Evolutionary conservation across 306 rosid genomes (phyloP).

Genomic region (Lathyrus tuberosus): DNA sequence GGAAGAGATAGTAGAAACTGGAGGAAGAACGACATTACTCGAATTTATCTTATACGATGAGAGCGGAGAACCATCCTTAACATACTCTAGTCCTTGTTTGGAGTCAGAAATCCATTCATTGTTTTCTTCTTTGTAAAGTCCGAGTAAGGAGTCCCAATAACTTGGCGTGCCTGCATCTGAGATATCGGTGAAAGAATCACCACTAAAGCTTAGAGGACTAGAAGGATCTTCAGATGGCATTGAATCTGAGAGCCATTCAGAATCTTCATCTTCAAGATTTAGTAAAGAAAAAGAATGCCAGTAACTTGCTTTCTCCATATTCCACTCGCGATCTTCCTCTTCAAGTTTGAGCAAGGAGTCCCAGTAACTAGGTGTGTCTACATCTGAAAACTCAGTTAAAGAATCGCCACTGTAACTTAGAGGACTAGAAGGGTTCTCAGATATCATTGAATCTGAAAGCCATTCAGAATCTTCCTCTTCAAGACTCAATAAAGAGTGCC

Average conservation of each 20-base stretch:
- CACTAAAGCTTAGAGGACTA: constrained; percentile 36
- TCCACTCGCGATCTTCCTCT: constrained; percentile 43
- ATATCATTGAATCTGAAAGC: constrained; percentile 43
- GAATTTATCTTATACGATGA: constrained; percentile 27
- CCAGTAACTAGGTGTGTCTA: constrained; percentile 27
- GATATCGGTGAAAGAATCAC: constrained; percentile 29
- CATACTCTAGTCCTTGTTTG: constrained; percentile 8
- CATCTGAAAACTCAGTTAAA: constrained; percentile 31
- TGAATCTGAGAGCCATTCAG: constrained; percentile 44
- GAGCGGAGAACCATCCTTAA: constrained; percentile 27
- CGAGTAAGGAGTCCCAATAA: constrained; percentile 44
- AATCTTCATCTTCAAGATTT: constrained; percentile 49
- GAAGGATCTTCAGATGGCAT: constrained; percentile 25
- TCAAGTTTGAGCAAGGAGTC: constrained; percentile 51
- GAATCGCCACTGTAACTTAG: constrained; percentile 32
- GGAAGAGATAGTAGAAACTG: constrained; percentile 22
- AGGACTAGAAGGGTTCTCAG: constrained; percentile 38
- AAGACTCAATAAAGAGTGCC: constrained; percentile 49
- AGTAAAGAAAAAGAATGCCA: constrained; percentile 39
- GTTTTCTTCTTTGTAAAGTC: constrained; percentile 48
- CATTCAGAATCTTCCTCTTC: constrained; percentile 49
- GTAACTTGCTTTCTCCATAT: constrained; percentile 36
- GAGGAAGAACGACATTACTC: constrained; percentile 26
- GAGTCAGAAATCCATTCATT: constrained; percentile 36
- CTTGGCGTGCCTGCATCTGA: constrained; percentile 31